Evolutionary conservation across 345 rosid species (phyloP).

Genomic region (Eucalyptus tenuipes): DNA sequence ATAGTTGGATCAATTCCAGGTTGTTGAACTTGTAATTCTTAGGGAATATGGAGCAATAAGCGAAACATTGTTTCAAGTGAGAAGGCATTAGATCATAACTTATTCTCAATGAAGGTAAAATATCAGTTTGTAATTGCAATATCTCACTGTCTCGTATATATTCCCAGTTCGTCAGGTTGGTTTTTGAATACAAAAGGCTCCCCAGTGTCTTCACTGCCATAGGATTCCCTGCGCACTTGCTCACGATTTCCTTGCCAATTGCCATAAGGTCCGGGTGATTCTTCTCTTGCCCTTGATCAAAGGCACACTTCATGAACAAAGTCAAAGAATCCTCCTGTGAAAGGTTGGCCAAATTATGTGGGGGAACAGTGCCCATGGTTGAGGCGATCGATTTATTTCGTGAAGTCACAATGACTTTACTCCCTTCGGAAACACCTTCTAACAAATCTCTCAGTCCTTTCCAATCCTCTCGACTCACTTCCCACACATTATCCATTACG

Average conservation of each 20-base stretch:
- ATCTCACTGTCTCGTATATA: constrained; percentile 1
- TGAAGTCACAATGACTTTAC: constrained; percentile 1
- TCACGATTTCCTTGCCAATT: neutral
- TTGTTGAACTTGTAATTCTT: constrained; percentile 4
- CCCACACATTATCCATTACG: neutral
- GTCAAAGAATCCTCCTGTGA: neutral
- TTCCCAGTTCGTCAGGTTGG: neutral
- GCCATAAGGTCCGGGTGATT: neutral
- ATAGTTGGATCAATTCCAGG: neutral
- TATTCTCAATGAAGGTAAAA: neutral
- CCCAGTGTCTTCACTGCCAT: constrained; percentile 1
- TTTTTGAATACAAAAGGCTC: neutral
- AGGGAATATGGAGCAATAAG: constrained; percentile 15
- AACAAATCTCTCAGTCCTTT: neutral
- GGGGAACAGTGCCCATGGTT: neutral
- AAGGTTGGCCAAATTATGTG: neutral
- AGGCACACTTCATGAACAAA: neutral
- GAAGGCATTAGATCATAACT: constrained; percentile 20
- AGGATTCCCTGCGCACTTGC: constrained; percentile 8
- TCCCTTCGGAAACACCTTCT: neutral
- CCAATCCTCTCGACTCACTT: neutral
- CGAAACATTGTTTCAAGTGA: constrained; percentile 22
- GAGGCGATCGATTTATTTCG: neutral
- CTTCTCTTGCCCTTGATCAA: neutral
- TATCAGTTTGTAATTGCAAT: neutral